Evolutionary conservation across 106 monocot species (phyloP), one percentile per base, ranked within the genome.

Genomic region (Allium cepa): DNA sequence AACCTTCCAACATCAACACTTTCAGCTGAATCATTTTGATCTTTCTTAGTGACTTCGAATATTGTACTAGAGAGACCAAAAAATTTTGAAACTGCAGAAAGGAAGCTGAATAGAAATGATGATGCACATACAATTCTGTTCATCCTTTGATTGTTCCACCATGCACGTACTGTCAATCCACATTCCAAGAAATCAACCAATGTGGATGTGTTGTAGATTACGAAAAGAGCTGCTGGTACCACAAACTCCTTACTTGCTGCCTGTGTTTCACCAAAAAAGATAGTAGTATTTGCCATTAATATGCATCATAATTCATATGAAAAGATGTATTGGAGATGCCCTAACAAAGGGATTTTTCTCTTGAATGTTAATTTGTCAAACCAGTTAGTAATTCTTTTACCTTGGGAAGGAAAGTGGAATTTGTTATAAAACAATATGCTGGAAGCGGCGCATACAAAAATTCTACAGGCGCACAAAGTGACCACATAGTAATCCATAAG

Each of bases 71-170:
- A 84, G 50, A 88, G 2, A 15, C 88, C 84, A 0, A 84, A n/a
- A 12, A 62, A 26, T 59, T 84, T 84, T 48, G 79, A 62, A 49
- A 81, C 10, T 17, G 70, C 88, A 8, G 63, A 26, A 57, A 82
- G 60, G 36, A 81, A 57, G 26, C 79, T 84, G 26, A 84, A 56
- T 46, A 88, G 77, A 59, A 71, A 84, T 0, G 84, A 46, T 10
- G 81, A 76, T 0, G 59, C 2, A 5, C 67, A 49, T 26, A 4
- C 7, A 56, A 88, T 81, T 59, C 78, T 17, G 26, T 57, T 59
- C 88, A 88, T 88, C n/a, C 79, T 50, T 13, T 81, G 76, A 74
- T 84, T 84, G 88, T 88, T 88, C 84, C 84, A 88, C 79, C 84
- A 88, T 15, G 76, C 49, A 1, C 79, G 78, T 4, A 65, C 0